These are phyloP conservation scores for Mentha longifolia DNA, from an alignment of 257 asterid genomes.

Conservation along the genomic window DNA sequence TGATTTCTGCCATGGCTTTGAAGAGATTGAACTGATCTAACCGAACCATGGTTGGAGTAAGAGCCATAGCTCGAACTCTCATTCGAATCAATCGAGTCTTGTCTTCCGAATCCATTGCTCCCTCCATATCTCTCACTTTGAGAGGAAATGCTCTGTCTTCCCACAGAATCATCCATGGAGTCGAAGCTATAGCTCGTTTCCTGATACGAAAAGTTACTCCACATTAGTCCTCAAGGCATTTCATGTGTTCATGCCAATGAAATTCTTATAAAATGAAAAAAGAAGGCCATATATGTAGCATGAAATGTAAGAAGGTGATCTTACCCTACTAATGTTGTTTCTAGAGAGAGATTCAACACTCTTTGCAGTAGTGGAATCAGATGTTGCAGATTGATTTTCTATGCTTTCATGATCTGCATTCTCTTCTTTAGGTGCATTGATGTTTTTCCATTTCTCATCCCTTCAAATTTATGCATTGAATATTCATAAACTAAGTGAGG, in stretches of 20 bases:
- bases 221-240: background rate
- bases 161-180: constrained; percentile 48
- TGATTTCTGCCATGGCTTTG: constrained; percentile 30
- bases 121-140: background rate
- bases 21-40: constrained; percentile 38
- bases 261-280: background rate
- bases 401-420: constrained; percentile 35
- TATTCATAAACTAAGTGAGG: background rate
- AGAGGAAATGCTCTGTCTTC: no score
- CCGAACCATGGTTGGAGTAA: constrained; percentile 40
- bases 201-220: constrained; percentile 25
- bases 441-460: constrained; percentile 41
- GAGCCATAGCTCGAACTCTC: constrained; percentile 41
- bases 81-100: constrained; percentile 47
- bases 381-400: constrained; percentile 38
- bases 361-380: constrained; percentile 33
- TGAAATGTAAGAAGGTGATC: background rate
- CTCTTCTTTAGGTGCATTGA: constrained; percentile 36
- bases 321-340: constrained; percentile 27
- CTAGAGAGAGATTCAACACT: constrained; percentile 27
- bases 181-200: constrained; percentile 45
- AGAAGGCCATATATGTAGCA: no score
- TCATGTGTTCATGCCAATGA: background rate
- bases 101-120: constrained; percentile 34
- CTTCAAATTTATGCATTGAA: constrained; percentile 22